Conservation (phyloP, 2,329 filamentous ascomycete species). For the Phyllosticta ampelicida region DNA sequence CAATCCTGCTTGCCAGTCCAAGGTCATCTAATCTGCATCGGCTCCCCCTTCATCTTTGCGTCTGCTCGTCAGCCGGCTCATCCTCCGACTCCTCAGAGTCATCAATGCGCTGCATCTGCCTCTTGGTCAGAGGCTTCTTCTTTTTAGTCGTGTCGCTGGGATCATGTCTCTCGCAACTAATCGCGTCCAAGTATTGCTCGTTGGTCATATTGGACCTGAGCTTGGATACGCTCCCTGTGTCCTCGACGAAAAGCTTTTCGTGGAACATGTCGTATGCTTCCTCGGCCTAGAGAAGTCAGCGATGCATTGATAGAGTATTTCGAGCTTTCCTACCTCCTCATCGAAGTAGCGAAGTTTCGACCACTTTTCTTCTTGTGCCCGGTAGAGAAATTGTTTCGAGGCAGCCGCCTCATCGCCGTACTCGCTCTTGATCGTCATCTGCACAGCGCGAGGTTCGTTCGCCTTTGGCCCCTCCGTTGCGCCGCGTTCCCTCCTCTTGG, state of each 20-base stretch:
- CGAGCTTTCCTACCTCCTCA: conserved; percentile 48
- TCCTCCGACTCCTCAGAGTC: conserved; percentile 9
- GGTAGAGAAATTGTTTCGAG: conserved; percentile 63
- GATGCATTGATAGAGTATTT: neutral
- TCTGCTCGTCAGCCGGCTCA: neutral
- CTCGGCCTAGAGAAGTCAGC: conserved; percentile 36
- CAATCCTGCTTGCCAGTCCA: neutral
- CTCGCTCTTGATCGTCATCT: conserved; percentile 75
- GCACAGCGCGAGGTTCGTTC: conserved; percentile 61
- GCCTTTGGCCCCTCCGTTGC: conserved; percentile 33
- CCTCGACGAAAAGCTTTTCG: conserved; percentile 54
- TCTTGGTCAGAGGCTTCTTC: conserved; percentile 23
- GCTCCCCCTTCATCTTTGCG: neutral
- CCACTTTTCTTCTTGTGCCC: conserved; percentile 78
- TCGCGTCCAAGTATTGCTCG: conserved; percentile 51
- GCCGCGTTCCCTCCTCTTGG: conserved; percentile 33
- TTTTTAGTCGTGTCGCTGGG: conserved; percentile 27
- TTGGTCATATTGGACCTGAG: conserved; percentile 47
- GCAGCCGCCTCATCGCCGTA: conserved; percentile 59
- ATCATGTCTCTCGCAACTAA: conserved; percentile 43
- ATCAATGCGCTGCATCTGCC: conserved; percentile 12
- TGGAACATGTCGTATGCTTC: conserved; percentile 68
- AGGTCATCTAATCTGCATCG: neutral
- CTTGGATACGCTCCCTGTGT: conserved; percentile 32
- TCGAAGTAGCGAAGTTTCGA: conserved; percentile 67